Conservation (phyloP, 768 basidiomycete genomes). For the Lactarius indigo region DNA sequence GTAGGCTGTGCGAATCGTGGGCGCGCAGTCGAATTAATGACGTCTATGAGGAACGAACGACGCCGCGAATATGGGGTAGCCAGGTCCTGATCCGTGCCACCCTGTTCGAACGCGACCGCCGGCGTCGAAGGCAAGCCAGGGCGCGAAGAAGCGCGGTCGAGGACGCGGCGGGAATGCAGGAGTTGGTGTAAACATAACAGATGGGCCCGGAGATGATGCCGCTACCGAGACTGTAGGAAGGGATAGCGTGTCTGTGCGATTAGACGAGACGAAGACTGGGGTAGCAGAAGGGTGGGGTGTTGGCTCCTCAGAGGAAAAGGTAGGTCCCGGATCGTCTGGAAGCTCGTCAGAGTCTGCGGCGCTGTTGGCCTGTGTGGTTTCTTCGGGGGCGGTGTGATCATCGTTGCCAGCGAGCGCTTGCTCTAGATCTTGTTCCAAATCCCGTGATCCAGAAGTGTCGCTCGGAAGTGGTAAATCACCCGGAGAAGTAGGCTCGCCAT, state of each 20-base stretch:
- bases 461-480: slow-evolving; percentile 16
- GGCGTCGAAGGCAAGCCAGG: slow-evolving; percentile 20
- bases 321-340: slow-evolving; percentile 45
- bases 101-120: slow-evolving; percentile 24
- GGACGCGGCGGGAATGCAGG: slow-evolving; percentile 60
- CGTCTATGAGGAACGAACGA: slow-evolving; percentile 76
- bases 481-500: slow-evolving; percentile 12
- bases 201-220: slow-evolving; percentile 54
- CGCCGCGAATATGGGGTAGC: slow-evolving; percentile 71
- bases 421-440: slow-evolving; percentile 17
- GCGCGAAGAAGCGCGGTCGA: slow-evolving; percentile 56
- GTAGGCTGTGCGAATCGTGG: slow-evolving; percentile 66
- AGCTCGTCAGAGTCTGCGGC: neutral
- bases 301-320: slow-evolving; percentile 65
- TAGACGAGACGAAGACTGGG: neutral
- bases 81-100: slow-evolving; percentile 34
- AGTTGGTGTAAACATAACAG: slow-evolving; percentile 62
- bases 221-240: slow-evolving; percentile 39
- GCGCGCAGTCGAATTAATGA: slow-evolving; percentile 78
- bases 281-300: slow-evolving; percentile 23
- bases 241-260: slow-evolving; percentile 29
- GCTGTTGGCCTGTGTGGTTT: neutral
- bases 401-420: slow-evolving; percentile 3
- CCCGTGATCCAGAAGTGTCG: slow-evolving; percentile 10
- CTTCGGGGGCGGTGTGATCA: slow-evolving; percentile 1